Conservation (phyloP, 2,329 filamentous ascomycete species). For the Ophiostoma triangulosporum region DNA sequence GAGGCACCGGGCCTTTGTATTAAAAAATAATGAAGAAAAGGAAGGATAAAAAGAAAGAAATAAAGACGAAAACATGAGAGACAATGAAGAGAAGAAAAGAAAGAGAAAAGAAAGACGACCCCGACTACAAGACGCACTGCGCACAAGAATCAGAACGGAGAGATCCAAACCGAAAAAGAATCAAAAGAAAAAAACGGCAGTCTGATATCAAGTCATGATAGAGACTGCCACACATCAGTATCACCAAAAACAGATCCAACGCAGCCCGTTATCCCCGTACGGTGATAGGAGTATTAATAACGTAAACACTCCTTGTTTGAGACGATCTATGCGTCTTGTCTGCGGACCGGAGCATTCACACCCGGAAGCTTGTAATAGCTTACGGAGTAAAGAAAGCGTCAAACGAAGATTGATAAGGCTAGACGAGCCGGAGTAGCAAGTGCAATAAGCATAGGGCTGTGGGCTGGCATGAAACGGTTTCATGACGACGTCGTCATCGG, state of each 20-base stretch:
- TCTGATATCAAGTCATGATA: too few species aligned
- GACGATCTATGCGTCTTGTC: not conserved
- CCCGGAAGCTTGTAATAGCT: too few species aligned
- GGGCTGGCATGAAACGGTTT: not conserved
- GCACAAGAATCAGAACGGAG: too few species aligned
- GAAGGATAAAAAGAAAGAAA: not conserved
- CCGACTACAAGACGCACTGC: too few species aligned
- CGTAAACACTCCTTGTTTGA: not conserved
- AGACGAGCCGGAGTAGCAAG: too few species aligned
- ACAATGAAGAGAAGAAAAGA: not conserved
- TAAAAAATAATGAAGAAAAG: not conserved
- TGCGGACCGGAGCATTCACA: not conserved
- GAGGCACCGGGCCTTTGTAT: not conserved
- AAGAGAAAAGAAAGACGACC: not conserved
- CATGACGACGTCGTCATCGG: not conserved
- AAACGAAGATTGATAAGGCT: too few species aligned
- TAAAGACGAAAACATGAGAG: not conserved
- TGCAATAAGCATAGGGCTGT: not conserved
- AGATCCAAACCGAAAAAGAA: too few species aligned
- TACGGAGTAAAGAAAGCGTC: too few species aligned
- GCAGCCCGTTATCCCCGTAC: too few species aligned
- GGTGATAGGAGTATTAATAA: not conserved
- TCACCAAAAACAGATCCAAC: not conserved
- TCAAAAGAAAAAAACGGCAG: not conserved
- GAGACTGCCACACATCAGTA: too few species aligned